Evolutionary conservation across 1,284 basidiomycete genomes (phyloP).

Genomic region (Moesziomyces globuligerus): DNA sequence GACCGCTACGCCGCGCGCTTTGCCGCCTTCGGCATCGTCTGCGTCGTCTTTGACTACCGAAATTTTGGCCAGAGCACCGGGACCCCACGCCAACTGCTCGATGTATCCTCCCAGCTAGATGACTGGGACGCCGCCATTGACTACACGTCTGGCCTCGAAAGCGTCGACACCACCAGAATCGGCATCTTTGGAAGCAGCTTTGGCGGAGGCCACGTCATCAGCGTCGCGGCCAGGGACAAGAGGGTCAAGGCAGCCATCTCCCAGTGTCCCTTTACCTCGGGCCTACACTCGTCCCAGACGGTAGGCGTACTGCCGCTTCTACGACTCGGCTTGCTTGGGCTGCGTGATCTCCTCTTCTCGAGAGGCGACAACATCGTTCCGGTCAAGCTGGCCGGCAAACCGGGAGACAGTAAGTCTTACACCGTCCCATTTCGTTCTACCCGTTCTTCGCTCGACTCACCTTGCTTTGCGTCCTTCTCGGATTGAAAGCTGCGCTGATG

Average conservation of each 20-base stretch:
- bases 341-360: constrained; percentile 45
- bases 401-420: constrained; percentile 46
- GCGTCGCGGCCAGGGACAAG: constrained; percentile 42
- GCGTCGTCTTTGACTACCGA: constrained; percentile 59
- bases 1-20: constrained; percentile 45
- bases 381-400: constrained; percentile 37
- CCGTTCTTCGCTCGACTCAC: background rate
- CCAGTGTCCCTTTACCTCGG: constrained; percentile 62
- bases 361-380: constrained; percentile 24
- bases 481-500: constrained; percentile 59
- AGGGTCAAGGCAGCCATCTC: constrained; percentile 49
- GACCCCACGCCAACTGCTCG: constrained; percentile 49
- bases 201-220: constrained; percentile 59
- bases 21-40: constrained; percentile 39
- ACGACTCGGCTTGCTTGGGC: constrained; percentile 12
- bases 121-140: constrained; percentile 52
- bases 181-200: constrained; percentile 58
- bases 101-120: constrained; percentile 40
- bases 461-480: background rate
- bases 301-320: constrained; percentile 26
- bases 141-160: constrained; percentile 25
- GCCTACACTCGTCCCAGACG: constrained; percentile 31
- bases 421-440: background rate
- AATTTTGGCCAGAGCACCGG: constrained; percentile 43
- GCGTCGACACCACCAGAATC: constrained; percentile 46